A percentile compares a stretch with the other conserved stretches of the same genome.
phyloP scores from a whole-genome alignment of 371 early-diverging fungal species.

The Mortierella sp. region DNA sequence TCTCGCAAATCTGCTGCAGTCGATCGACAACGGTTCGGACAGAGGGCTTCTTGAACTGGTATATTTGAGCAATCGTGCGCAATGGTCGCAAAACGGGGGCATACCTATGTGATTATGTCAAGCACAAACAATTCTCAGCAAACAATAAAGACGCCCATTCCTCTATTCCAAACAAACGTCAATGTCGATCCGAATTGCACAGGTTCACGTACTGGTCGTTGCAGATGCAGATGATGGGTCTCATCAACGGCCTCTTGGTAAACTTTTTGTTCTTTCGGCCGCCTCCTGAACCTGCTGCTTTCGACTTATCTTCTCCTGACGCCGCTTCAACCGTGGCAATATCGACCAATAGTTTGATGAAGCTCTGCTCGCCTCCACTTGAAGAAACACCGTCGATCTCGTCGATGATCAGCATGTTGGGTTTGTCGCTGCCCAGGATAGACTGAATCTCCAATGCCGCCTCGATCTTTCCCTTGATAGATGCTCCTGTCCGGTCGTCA shows the following conservation, averaged over 20 bases:
- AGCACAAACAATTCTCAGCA: not conserved
- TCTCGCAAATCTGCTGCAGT: conserved; percentile 84
- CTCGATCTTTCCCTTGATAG: conserved; percentile 79
- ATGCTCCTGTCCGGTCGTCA: conserved; percentile 93
- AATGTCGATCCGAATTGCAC: not conserved
- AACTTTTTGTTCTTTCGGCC: conserved; percentile 58
- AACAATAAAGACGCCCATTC: not conserved
- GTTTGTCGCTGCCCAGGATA: conserved; percentile 72
- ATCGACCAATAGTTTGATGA: conserved; percentile 82
- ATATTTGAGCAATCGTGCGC: conserved; percentile 79
- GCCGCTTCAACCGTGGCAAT: conserved; percentile 58
- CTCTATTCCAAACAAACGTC: not conserved
- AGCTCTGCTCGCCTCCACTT: conserved; percentile 80
- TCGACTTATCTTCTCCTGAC: conserved; percentile 22
- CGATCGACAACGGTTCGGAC: conserved; percentile 79
- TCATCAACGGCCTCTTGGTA: conserved; percentile 69
- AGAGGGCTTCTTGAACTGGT: conserved; percentile 78
- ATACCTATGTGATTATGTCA: conserved; percentile 66
- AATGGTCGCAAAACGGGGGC: conserved; percentile 91
- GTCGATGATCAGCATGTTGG: conserved; percentile 93
- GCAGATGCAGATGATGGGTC: conserved; percentile 99
- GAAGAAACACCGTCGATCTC: conserved; percentile 96
- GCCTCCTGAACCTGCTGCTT: conserved; percentile 28
- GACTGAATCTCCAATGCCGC: conserved; percentile 85
- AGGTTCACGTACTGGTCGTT: conserved; percentile 84